Evolutionary conservation across 108 stramenopile species (phyloP), one percentile per base, ranked within the genome.

Genomic region (Cyclostephanos invisitatus): DNA sequence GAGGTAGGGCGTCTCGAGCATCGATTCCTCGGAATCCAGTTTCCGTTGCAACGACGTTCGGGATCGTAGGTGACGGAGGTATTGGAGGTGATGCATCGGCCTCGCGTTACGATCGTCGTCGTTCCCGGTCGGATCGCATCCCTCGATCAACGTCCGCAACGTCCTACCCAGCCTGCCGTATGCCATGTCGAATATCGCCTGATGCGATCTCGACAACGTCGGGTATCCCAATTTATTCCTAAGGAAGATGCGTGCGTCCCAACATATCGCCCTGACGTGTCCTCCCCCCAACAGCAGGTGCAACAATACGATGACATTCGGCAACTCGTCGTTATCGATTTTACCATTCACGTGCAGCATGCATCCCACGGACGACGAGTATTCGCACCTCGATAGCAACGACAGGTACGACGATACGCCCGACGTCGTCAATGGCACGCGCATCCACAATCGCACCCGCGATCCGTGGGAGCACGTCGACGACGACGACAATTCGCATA

Each of bases 221-320:
- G 98, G 98, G 85, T 86, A 98, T 47, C 97, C 97, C 61, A 82
- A 69, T 65, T 93, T 94, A 81, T 98, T 98, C 62, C 93, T 95
- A 29, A 96, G 75, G 75, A 98, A 98, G 8, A 85, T 61, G 35
- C 61, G 70, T 0, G 90, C 89, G 14, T 89, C 81, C 69, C 97
- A 82, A 47, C 83, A 71, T 4, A 97, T 50, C 2, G 87, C 91
- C 51, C 84, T 80, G 57, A 98, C 82, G 25, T 89, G 76, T 21
- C 77, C 85, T 14, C 86, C 87, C 10, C 96, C 97, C 48, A 93
- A 59, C 27, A 93, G 84, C 8, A 89, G 75, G 57, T 96, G 88
- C 48, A 98, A 60, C 42, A 28, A 58, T 35, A 56, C 20, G 3
- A 68, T 29, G n/a, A 72, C 62, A 0, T 17, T 40, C 8, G 48